These are phyloP conservation scores for Annulohypoxylon maeteangense DNA, from an alignment of 495 filamentous ascomycete genomes.

Conservation along the genomic window DNA sequence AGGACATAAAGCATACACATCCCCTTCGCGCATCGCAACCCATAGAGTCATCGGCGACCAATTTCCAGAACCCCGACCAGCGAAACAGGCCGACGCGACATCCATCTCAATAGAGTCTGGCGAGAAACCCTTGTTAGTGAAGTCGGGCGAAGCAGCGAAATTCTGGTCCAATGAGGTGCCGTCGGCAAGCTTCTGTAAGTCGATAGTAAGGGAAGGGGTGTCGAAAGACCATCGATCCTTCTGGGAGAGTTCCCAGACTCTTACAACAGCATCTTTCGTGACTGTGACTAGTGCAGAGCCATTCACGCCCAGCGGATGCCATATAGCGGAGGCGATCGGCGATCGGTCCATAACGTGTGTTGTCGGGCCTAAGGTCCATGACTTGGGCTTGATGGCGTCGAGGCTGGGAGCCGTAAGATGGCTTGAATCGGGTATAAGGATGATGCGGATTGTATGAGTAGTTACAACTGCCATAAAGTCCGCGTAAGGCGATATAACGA, in stretches of 20 bases:
- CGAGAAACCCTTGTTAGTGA: slow-evolving; percentile 81
- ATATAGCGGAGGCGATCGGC: slow-evolving; percentile 78
- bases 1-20: slow-evolving; percentile 91
- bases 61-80: slow-evolving; percentile 76
- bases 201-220: slow-evolving; percentile 79
- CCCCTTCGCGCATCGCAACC: slow-evolving; percentile 88
- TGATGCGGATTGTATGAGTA: slow-evolving; percentile 83
- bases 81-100: slow-evolving; percentile 85
- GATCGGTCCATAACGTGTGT: slow-evolving; percentile 86
- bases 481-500: slow-evolving; percentile 81
- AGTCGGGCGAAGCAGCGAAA: slow-evolving; percentile 73
- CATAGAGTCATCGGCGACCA: slow-evolving; percentile 94
- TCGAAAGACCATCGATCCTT: slow-evolving; percentile 86
- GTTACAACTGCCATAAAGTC: slow-evolving; percentile 85
- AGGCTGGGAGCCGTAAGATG: slow-evolving; percentile 73
- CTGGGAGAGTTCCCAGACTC: slow-evolving; percentile 85
- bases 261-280: slow-evolving; percentile 83
- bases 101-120: slow-evolving; percentile 88
- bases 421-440: slow-evolving; percentile 77
- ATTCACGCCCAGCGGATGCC: slow-evolving; percentile 85
- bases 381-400: slow-evolving; percentile 76
- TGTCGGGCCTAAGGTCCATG: slow-evolving; percentile 85
- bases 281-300: slow-evolving; percentile 82
- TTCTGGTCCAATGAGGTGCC: slow-evolving; percentile 80
- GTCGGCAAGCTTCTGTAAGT: slow-evolving; percentile 83